These are phyloP conservation scores for Vitis cinerea DNA, from an alignment of 164 flowering plant genomes.

Conservation along the genomic window DNA sequence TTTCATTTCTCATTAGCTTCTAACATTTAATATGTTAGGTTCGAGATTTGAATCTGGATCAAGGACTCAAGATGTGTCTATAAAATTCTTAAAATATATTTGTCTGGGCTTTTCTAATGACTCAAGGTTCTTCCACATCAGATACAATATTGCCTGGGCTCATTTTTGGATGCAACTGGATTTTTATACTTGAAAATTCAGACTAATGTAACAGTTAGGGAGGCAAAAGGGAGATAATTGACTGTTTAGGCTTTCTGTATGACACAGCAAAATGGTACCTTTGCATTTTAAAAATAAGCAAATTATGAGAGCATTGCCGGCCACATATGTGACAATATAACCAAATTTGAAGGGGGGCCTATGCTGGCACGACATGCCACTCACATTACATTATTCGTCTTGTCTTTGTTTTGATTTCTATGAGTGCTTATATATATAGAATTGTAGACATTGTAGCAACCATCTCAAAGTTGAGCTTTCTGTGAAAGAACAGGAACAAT, in stretches of 20 bases:
- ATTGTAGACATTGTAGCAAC: background rate
- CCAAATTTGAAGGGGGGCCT: background rate
- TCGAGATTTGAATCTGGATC: background rate
- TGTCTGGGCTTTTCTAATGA: too few relatives aligned
- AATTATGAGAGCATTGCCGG: constrained; percentile 19
- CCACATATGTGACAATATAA: constrained; percentile 11
- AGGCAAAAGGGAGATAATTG: too few relatives aligned
- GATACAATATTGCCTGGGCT: too few relatives aligned
- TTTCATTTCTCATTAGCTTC: too few relatives aligned
- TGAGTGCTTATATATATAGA: background rate
- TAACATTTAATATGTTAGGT: too few relatives aligned
- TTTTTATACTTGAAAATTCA: too few relatives aligned
- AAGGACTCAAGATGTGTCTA: too few relatives aligned
- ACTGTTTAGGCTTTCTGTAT: too few relatives aligned
- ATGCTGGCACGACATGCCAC: constrained; percentile 16
- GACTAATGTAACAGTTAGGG: too few relatives aligned
- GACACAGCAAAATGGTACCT: background rate
- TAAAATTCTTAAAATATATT: too few relatives aligned
- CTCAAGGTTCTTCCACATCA: too few relatives aligned
- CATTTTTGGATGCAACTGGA: too few relatives aligned
- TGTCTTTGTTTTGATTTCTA: background rate
- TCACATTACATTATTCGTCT: background rate
- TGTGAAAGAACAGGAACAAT: constrained; percentile 11
- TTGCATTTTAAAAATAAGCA: background rate
- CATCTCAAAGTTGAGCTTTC: constrained; percentile 1